Conservation (phyloP, 768 basidiomycete genomes). For the Dendrothele bispora region DNA sequence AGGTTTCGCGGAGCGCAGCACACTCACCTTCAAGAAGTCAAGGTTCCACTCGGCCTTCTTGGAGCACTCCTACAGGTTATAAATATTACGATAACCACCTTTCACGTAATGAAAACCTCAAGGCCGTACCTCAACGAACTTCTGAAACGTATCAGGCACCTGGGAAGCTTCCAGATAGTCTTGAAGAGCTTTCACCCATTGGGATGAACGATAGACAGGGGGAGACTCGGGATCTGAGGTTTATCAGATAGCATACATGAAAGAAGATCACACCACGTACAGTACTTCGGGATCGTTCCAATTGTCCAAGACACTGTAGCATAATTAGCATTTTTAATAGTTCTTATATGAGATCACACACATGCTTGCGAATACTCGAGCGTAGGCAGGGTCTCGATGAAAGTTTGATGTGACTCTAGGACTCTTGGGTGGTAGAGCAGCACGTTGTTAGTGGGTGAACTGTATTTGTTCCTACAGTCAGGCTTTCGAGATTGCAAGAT, state of each 20-base stretch:
- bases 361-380: background rate
- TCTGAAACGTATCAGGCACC: slow-evolving; percentile 5
- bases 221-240: slow-evolving; percentile 5
- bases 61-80: slow-evolving; percentile 1
- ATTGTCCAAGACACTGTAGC: too few relatives aligned
- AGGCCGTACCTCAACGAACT: slow-evolving; percentile 5
- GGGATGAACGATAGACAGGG: background rate
- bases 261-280: too few relatives aligned
- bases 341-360: background rate
- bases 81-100: background rate
- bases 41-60: slow-evolving; percentile 1
- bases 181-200: slow-evolving; percentile 8
- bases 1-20: background rate
- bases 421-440: background rate
- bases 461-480: background rate
- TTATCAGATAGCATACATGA: too few relatives aligned
- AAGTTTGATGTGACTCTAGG: background rate
- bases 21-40: slow-evolving; percentile 5
- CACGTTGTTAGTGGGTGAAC: background rate
- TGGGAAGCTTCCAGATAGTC: slow-evolving; percentile 9
- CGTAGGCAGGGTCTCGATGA: background rate
- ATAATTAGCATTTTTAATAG: too few relatives aligned
- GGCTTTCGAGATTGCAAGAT: background rate
- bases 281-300: too few relatives aligned
- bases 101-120: background rate